Evolutionary conservation across 1,139 yeast genomes (phyloP).

Genomic region (Geotrichum europaeum): DNA sequence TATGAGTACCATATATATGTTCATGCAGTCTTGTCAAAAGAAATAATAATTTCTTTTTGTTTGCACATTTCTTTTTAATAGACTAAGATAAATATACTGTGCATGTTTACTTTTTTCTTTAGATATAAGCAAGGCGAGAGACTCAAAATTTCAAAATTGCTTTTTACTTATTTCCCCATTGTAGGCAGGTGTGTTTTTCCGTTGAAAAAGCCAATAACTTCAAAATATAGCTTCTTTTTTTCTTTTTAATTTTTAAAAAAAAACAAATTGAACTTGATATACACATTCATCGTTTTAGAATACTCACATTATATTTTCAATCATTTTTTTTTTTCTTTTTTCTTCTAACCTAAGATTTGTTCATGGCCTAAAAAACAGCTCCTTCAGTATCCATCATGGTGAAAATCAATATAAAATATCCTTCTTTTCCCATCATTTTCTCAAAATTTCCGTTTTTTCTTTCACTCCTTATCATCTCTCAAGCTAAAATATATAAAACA

Average conservation of each 20-base stretch:
- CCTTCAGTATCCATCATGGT: not conserved
- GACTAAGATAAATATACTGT: not conserved
- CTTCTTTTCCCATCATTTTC: not conserved
- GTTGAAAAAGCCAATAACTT: not conserved
- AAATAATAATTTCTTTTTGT: not conserved
- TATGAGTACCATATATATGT: not conserved
- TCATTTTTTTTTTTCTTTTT: not conserved
- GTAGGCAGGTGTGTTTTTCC: not conserved
- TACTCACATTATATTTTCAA: not conserved
- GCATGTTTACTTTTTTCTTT: not conserved
- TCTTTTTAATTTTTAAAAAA: not conserved
- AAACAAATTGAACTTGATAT: not conserved
- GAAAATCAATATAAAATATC: not conserved
- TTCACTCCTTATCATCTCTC: not conserved
- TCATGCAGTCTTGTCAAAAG: not conserved
- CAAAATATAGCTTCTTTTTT: not conserved
- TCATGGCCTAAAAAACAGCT: not conserved
- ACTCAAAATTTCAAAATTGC: not conserved
- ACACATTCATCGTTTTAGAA: not conserved
- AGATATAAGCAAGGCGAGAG: not conserved
- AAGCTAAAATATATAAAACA: not conserved
- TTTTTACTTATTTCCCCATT: not conserved
- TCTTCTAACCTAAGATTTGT: not conserved
- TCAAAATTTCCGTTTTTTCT: not conserved
- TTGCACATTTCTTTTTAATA: not conserved